A percentile compares a stretch with the other conserved stretches of the same genome.
Evolutionary conservation across 2,329 filamentous ascomycete species (phyloP).

Genomic region (Huntiella decipiens): DNA sequence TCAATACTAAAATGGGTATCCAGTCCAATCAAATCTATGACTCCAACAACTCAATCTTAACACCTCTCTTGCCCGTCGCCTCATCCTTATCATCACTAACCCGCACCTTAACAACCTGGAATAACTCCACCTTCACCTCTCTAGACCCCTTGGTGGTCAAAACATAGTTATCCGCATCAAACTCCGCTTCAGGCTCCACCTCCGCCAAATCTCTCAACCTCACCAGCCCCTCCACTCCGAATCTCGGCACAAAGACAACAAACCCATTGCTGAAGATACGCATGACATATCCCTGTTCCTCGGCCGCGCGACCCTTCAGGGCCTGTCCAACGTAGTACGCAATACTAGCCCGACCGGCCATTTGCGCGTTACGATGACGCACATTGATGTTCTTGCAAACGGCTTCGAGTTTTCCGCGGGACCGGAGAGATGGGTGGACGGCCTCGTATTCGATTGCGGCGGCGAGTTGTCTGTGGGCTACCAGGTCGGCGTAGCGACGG

Average conservation of each 20-base stretch:
- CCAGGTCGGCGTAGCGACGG: slow-evolving; percentile 88
- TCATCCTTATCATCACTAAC: slow-evolving; percentile 90
- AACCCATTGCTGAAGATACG: slow-evolving; percentile 94
- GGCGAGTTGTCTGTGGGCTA: slow-evolving; percentile 84
- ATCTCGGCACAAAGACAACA: slow-evolving; percentile 86
- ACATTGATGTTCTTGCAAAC: slow-evolving; percentile 98
- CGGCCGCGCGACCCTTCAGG: slow-evolving; percentile 38
- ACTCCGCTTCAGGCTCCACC: slow-evolving; percentile 59
- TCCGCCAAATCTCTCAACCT: slow-evolving; percentile 59
- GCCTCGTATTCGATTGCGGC: slow-evolving; percentile 87
- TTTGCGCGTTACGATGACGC: slow-evolving; percentile 88
- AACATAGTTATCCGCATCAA: slow-evolving; percentile 71
- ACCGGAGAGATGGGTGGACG: slow-evolving; percentile 63
- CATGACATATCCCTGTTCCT: slow-evolving; percentile 92
- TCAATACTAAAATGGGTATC: not conserved
- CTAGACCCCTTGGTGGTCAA: slow-evolving; percentile 41
- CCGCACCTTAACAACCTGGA: slow-evolving; percentile 76
- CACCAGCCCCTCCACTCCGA: slow-evolving; percentile 87
- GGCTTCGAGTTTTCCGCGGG: slow-evolving; percentile 67
- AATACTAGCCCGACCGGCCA: slow-evolving; percentile 81
- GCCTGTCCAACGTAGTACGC: slow-evolving; percentile 98
- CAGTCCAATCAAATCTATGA: slow-evolving; percentile 12
- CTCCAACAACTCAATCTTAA: slow-evolving; percentile 51
- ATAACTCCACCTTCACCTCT: slow-evolving; percentile 53
- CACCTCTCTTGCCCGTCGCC: slow-evolving; percentile 84